Base-by-base conservation (phyloP, 164 flowering plant species). In the Aristolochia fimbriata region DNA sequence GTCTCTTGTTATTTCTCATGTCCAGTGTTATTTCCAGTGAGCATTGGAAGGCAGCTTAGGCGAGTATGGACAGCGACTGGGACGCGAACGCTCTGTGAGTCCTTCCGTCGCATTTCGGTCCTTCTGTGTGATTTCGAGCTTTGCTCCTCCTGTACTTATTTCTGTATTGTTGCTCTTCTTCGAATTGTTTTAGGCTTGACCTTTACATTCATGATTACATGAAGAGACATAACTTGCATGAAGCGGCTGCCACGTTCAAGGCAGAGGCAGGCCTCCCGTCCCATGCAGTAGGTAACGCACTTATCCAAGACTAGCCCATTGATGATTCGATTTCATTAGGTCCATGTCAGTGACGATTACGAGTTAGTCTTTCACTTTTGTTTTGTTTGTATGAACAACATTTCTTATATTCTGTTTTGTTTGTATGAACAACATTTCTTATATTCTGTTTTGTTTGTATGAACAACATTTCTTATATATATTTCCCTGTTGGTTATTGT, bases 141-240 rank as follows among this genome's bases (percentile, higher is more conserved):
- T 5, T 55, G 14, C 14, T 14, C 45, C 45, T 27, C 58, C 8
- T 30, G 27, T 55, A 12, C 17, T 52, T 20, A 22, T 22, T 21
- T 8, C 20, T 14, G 33, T 27, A 27, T 55, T 30, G 30, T 27
- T 16, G 45, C 20, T 24, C 30, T 55, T 14, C 17, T 13, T 52
- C 23, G 43, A 10, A 37, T 10, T 10, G 9, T 52, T 22, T 6
- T 30, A 55, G 58, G 58, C 45, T 55, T 55, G 58, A 55, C 15
- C 19, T 14, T n/a, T 55, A 27, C 21, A 27, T 55, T 15, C 58
- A 30, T 55, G 58, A 55, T 55, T 55, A 55, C 30, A 55, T 55
- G 58, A 37, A 24, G 45, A 55, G 24, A 55, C 41, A 31, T 7
- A 27, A 15, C 45, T 17, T 55, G 45, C 58, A 55, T 24, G n/a